Evolutionary conservation across 2,329 filamentous ascomycete genomes (phyloP).

Genomic region (Phialemonium atrogriseum): DNA sequence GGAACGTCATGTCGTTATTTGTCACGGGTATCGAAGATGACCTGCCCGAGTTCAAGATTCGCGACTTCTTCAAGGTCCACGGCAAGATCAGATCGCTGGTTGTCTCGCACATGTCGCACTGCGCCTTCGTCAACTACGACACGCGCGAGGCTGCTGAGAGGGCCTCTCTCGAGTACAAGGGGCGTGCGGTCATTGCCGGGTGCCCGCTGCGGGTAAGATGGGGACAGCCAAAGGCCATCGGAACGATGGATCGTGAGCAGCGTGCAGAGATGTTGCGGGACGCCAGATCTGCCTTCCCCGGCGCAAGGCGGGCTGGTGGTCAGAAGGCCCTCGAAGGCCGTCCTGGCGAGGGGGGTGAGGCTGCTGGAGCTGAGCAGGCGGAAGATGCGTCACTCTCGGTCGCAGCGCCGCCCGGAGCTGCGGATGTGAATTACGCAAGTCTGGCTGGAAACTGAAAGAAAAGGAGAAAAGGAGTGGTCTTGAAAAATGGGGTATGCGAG

Average conservation of each 20-base stretch:
- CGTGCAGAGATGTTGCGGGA: conserved; percentile 73
- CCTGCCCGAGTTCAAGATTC: conserved; percentile 82
- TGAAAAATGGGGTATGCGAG: too few species aligned
- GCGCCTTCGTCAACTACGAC: conserved; percentile 92
- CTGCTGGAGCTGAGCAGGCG: conserved; percentile 15
- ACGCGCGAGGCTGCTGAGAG: conserved; percentile 77
- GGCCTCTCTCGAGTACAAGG: conserved; percentile 77
- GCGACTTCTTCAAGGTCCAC: conserved; percentile 81
- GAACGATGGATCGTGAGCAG: conserved; percentile 83
- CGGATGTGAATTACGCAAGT: conserved; percentile 77
- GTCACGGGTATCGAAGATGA: conserved; percentile 95
- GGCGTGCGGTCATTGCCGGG: conserved; percentile 80
- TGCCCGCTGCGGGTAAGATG: conserved; percentile 86
- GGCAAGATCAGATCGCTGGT: conserved; percentile 89
- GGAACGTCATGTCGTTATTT: conserved; percentile 86
- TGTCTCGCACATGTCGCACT: conserved; percentile 95
- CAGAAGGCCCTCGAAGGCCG: conserved; percentile 23
- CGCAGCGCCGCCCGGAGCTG: conserved; percentile 70
- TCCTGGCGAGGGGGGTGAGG: conserved; percentile 14
- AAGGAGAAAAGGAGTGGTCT: too few species aligned
- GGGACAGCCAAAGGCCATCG: conserved; percentile 86
- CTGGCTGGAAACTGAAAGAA: conserved; percentile 56
- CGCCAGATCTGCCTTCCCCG: conserved; percentile 53
- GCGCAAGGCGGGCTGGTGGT: conserved; percentile 27
- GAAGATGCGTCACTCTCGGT: conserved; percentile 35